phyloP scores from a whole-genome alignment of 257 asterid species.

The Prunella vulgaris region DNA sequence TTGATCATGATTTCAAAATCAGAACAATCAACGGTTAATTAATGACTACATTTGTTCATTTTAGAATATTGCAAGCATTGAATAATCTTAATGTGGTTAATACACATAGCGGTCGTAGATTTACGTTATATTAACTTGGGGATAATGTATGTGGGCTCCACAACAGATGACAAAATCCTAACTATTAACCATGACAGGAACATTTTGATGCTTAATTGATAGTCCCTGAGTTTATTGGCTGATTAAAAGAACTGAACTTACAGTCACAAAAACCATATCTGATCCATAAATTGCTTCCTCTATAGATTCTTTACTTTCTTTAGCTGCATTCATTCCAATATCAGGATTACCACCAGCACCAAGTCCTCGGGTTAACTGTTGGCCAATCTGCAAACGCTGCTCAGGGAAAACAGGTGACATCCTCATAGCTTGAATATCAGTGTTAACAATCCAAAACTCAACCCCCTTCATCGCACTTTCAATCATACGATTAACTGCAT shows the following conservation, averaged over 20 bases:
- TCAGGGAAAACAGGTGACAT: conserved; percentile 73
- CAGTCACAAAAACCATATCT: conserved; percentile 62
- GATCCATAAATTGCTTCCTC: conserved; percentile 72
- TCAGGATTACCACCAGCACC: conserved; percentile 99
- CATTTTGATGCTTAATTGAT: neutral
- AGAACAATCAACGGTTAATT: neutral
- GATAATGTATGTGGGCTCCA: neutral
- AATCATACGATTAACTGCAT: conserved; percentile 97
- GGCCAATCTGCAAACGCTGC: conserved; percentile 81
- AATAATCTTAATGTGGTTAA: neutral
- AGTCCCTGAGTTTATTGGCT: neutral
- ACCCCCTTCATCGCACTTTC: conserved; percentile 90
- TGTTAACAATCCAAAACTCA: conserved; percentile 94
- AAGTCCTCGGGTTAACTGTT: conserved; percentile 90
- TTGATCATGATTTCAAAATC: neutral
- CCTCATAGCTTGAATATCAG: conserved; percentile 89
- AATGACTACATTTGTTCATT: neutral
- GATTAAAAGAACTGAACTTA: conserved; percentile 22
- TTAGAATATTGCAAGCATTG: conserved; percentile 4
- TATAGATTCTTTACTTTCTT: conserved; percentile 75
- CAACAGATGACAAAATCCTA: neutral
- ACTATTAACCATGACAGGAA: neutral
- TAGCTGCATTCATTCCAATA: conserved; percentile 89
- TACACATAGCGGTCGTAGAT: neutral
- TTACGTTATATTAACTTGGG: neutral